Conservation (phyloP, 352 stramenopile species). For the Phytophthora megakarya region DNA sequence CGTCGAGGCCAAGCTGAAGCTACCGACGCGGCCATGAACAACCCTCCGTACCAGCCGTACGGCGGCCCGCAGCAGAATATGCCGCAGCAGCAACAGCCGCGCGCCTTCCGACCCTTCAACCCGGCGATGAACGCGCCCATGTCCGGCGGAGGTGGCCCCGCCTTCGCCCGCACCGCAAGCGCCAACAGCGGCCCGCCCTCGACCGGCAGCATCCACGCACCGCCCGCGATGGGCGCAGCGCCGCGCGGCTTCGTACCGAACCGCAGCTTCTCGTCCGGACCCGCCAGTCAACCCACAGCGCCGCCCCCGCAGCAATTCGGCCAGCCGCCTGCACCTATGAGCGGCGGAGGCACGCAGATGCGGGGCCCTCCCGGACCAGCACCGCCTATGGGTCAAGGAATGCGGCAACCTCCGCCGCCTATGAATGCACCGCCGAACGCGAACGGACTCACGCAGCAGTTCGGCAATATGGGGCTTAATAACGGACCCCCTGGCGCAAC, state of each 20-base stretch:
- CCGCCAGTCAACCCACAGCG: constrained; percentile 37
- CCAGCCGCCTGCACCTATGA: constrained; percentile 40
- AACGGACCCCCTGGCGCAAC: constrained; percentile 39
- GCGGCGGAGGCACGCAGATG: constrained; percentile 39
- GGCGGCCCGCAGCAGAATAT: constrained; percentile 47
- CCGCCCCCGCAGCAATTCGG: constrained; percentile 32
- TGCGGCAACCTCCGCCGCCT: constrained; percentile 22
- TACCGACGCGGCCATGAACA: constrained; percentile 35
- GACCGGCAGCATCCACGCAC: constrained; percentile 21
- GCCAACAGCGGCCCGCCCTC: constrained; percentile 28
- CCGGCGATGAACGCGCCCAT: constrained; percentile 47
- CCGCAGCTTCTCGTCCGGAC: constrained; percentile 38
- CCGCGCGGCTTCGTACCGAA: constrained; percentile 36
- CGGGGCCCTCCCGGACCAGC: constrained; percentile 23
- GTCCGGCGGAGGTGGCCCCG: constrained; percentile 33
- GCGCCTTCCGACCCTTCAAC: constrained; percentile 74
- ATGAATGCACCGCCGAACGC: constrained; percentile 23
- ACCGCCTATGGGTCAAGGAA: constrained; percentile 36
- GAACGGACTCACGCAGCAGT: constrained; percentile 60
- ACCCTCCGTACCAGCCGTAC: constrained; percentile 63
- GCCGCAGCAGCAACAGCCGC: constrained; percentile 36
- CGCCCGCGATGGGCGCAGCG: constrained; percentile 22
- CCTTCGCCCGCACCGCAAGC: constrained; percentile 28
- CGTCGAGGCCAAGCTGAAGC: constrained; percentile 6
- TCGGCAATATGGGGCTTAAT: constrained; percentile 69